phyloP scores from a whole-genome alignment of 768 basidiomycete genomes.

The Hortiboletus flavorubellus region DNA sequence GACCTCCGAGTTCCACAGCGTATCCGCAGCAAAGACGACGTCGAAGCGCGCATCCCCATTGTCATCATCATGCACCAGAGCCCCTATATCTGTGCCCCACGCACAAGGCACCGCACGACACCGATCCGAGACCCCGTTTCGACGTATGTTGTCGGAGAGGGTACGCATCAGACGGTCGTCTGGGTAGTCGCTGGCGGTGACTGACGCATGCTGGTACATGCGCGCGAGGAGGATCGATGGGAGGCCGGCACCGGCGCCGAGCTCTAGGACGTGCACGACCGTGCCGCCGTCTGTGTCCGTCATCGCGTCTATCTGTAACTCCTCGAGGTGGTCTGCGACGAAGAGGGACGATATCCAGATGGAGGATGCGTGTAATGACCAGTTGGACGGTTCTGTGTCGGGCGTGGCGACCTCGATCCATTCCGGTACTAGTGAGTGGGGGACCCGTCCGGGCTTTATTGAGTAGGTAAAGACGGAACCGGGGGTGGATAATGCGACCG shows the following conservation, averaged over 20 bases:
- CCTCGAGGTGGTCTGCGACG: slow-evolving; percentile 60
- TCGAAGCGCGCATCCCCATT: slow-evolving; percentile 44
- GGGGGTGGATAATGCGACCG: slow-evolving; percentile 56
- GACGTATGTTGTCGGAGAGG: slow-evolving; percentile 52
- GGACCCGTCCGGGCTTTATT: slow-evolving; percentile 15
- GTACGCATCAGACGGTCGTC: slow-evolving; percentile 58
- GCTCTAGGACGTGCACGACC: slow-evolving; percentile 51
- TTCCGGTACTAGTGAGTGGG: slow-evolving; percentile 6
- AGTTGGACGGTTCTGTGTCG: slow-evolving; percentile 64
- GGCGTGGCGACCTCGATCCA: slow-evolving; percentile 52
- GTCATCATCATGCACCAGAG: slow-evolving; percentile 11
- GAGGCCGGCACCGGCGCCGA: slow-evolving; percentile 73
- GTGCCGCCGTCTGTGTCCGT: slow-evolving; percentile 5
- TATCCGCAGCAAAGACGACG: slow-evolving; percentile 69
- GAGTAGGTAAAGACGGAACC: slow-evolving; percentile 52
- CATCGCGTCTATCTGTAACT: slow-evolving; percentile 38
- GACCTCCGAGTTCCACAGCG: slow-evolving; percentile 68
- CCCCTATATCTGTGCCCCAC: slow-evolving; percentile 55
- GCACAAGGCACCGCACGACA: slow-evolving; percentile 57
- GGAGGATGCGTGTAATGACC: slow-evolving; percentile 74
- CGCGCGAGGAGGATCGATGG: slow-evolving; percentile 68
- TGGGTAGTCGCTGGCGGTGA: slow-evolving; percentile 70
- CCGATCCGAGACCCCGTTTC: slow-evolving; percentile 44
- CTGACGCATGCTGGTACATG: slow-evolving; percentile 34
- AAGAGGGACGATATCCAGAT: slow-evolving; percentile 71